phyloP scores from a whole-genome alignment of 768 basidiomycete genomes.

The Mycena haematopus region DNA sequence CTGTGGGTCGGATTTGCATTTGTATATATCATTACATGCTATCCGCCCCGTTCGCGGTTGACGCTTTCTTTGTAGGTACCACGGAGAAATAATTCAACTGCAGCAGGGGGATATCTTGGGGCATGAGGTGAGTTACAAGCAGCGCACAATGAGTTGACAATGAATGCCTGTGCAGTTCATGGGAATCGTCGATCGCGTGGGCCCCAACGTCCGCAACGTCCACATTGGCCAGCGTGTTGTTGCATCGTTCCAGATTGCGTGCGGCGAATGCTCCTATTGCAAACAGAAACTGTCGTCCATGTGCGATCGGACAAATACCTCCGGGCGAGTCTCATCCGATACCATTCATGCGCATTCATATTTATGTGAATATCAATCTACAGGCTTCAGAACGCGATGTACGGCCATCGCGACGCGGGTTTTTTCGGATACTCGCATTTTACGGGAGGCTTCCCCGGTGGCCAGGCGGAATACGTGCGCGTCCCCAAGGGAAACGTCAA shows the following conservation, averaged over 20 bases:
- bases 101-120: constrained; percentile 80
- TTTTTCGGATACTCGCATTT: constrained; percentile 79
- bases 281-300: constrained; percentile 74
- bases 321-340: constrained; percentile 47
- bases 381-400: constrained; percentile 63
- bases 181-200: constrained; percentile 72
- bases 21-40: constrained; percentile 36
- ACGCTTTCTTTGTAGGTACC: constrained; percentile 43
- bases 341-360: background rate
- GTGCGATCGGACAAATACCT: constrained; percentile 76
- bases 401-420: constrained; percentile 71
- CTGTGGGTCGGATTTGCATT: constrained; percentile 71
- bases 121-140: constrained; percentile 57
- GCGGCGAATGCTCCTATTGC: constrained; percentile 76
- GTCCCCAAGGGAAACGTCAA: constrained; percentile 78
- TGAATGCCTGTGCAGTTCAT: constrained; percentile 52
- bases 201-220: constrained; percentile 66
- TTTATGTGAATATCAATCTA: background rate
- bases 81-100: constrained; percentile 71
- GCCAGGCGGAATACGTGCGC: constrained; percentile 78
- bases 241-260: constrained; percentile 80
- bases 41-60: no score
- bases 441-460: constrained; percentile 74
- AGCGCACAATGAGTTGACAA: background rate
- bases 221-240: constrained; percentile 74